Percentiles rank a stretch among this genome's conserved stretches.
phyloP scores from a whole-genome alignment of 148 eudicot species.

The Chenopodium berlandieri region DNA sequence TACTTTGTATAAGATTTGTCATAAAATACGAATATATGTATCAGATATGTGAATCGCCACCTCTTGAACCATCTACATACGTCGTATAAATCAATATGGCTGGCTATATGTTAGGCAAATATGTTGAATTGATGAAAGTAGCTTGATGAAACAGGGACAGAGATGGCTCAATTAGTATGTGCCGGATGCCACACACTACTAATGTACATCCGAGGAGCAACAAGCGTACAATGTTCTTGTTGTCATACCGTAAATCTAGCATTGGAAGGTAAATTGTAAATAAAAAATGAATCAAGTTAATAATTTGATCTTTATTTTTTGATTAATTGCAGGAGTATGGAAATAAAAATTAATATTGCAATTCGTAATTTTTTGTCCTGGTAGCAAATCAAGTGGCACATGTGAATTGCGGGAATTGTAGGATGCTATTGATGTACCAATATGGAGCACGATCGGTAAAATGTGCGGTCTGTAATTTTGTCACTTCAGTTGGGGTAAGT shows the following conservation, averaged over 20 bases:
- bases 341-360: background rate
- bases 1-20: too few species aligned
- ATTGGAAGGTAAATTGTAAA: slow-evolving; percentile 52
- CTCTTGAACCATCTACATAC: too few species aligned
- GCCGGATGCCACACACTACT: slow-evolving; percentile 89
- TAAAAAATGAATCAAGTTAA: background rate
- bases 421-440: slow-evolving; percentile 81
- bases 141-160: slow-evolving; percentile 49
- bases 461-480: slow-evolving; percentile 86
- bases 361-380: slow-evolving; percentile 1
- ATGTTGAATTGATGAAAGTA: background rate
- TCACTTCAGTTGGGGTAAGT: slow-evolving; percentile 74
- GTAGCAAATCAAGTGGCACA: slow-evolving; percentile 93
- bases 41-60: too few species aligned
- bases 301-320: background rate
- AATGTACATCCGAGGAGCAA: slow-evolving; percentile 88
- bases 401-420: slow-evolving; percentile 82
- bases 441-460: slow-evolving; percentile 82
- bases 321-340: background rate
- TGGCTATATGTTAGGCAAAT: background rate
- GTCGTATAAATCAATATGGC: background rate
- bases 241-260: slow-evolving; percentile 85
- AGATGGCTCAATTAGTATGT: slow-evolving; percentile 87
- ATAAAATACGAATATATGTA: too few species aligned
- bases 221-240: slow-evolving; percentile 89